A percentile compares a stretch with the other conserved stretches of the same genome.
These are phyloP conservation scores for Nothophytophthora sp. DNA, from an alignment of 352 stramenopile genomes.

Conservation along the genomic window DNA sequence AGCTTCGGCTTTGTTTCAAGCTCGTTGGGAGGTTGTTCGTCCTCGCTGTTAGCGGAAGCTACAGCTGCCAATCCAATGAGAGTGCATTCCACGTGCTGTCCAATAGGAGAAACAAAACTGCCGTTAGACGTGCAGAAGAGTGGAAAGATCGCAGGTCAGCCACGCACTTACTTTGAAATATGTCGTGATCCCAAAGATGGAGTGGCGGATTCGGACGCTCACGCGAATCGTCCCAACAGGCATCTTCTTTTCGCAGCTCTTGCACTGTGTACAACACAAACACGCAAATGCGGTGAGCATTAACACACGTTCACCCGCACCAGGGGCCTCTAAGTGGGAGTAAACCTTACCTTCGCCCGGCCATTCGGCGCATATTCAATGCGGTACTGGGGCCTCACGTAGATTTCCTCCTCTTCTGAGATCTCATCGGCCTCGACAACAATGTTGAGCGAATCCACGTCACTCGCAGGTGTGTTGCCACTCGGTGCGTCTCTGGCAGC, in stretches of 20 bases:
- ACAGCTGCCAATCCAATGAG: conserved; percentile 19
- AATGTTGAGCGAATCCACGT: conserved; percentile 46
- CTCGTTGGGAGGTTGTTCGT: conserved; percentile 10
- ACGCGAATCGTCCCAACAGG: conserved; percentile 44
- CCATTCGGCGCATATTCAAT: conserved; percentile 69
- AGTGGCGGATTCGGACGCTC: conserved; percentile 65
- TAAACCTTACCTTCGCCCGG: conserved; percentile 53
- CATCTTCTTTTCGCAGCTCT: conserved; percentile 75
- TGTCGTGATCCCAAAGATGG: conserved; percentile 76
- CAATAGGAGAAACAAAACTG: conserved; percentile 1
- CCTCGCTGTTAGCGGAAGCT: conserved; percentile 10
- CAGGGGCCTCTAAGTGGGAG: background rate
- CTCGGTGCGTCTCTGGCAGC: background rate
- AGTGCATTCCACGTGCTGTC: conserved; percentile 40
- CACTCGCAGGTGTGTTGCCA: conserved; percentile 12
- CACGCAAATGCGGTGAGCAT: background rate
- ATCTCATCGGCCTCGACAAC: conserved; percentile 24
- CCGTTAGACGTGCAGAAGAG: background rate
- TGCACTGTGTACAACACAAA: conserved; percentile 49
- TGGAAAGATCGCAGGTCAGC: background rate
- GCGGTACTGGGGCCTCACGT: conserved; percentile 57
- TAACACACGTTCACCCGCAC: background rate
- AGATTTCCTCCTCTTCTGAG: conserved; percentile 33
- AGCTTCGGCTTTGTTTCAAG: conserved; percentile 1
- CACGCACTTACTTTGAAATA: conserved; percentile 75